Evolutionary conservation across 2,329 filamentous ascomycete species (phyloP).

Genomic region (Arthrobotrys megalospora): DNA sequence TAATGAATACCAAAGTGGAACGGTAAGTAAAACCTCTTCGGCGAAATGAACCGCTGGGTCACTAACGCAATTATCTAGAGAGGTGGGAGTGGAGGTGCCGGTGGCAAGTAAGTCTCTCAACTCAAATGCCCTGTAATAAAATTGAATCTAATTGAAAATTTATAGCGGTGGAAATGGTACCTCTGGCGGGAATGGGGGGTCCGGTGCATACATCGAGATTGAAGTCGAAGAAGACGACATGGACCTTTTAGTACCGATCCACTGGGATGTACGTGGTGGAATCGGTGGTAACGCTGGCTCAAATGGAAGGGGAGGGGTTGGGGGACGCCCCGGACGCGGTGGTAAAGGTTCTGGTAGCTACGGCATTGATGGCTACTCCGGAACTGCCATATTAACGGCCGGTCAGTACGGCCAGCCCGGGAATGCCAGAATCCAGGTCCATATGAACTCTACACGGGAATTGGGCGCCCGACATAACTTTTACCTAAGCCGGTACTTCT

Average conservation of each 20-base stretch:
- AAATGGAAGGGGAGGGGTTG: constrained; percentile 20
- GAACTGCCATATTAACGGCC: constrained; percentile 25
- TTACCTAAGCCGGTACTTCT: constrained; percentile 24
- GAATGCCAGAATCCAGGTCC: constrained; percentile 29
- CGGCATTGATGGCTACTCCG: background rate
- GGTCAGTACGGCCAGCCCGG: constrained; percentile 34
- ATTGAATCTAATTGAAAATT: background rate
- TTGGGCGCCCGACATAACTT: constrained; percentile 24
- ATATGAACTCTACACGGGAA: constrained; percentile 36
- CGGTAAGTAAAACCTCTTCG: constrained; percentile 1
- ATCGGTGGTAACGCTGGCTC: constrained; percentile 13
- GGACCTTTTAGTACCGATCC: constrained; percentile 35
- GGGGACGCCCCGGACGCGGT: constrained; percentile 13
- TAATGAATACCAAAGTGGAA: constrained; percentile 32
- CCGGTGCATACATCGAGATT: constrained; percentile 39
- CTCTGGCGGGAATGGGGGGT: constrained; percentile 27
- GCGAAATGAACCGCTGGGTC: background rate
- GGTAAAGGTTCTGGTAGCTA: constrained; percentile 22
- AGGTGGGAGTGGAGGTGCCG: constrained; percentile 25
- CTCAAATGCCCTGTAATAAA: background rate
- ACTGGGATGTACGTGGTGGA: constrained; percentile 41
- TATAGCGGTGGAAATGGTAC: constrained; percentile 36
- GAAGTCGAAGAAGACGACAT: constrained; percentile 47
- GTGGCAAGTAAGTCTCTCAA: constrained; percentile 30
- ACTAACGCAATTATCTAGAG: background rate